Conservation (phyloP, 768 basidiomycete species). For the Rhizopogon vinicolor region DNA sequence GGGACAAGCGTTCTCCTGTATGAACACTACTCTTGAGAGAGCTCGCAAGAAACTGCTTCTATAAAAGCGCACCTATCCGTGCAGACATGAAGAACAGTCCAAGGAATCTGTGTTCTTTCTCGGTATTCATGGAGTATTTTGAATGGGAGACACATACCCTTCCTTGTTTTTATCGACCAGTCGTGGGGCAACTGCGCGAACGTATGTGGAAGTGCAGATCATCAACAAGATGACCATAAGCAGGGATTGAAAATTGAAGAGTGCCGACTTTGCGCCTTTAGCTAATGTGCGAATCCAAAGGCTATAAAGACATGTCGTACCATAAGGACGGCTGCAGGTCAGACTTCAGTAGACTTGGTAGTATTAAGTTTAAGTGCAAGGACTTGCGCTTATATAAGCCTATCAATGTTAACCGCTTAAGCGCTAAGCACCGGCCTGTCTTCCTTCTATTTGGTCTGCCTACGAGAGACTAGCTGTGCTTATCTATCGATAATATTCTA, state of each 20-base stretch:
- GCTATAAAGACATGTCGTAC: not conserved
- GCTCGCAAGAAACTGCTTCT: not conserved
- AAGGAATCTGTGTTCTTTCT: conserved; percentile 55
- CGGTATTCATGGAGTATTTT: not conserved
- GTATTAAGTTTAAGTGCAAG: too few relatives aligned
- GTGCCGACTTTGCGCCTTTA: conserved; percentile 59
- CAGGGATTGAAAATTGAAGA: conserved; percentile 97
- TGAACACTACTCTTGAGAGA: not conserved
- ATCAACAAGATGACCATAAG: conserved; percentile 91
- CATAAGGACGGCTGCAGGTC: not conserved
- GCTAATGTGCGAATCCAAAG: too few relatives aligned
- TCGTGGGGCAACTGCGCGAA: conserved; percentile 84
- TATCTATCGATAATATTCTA: conserved; percentile 94
- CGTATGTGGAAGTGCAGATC: conserved; percentile 97
- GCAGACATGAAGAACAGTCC: conserved; percentile 96
- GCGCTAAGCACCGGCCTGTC: too few relatives aligned
- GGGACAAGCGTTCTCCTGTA: conserved; percentile 90
- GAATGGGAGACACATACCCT: conserved; percentile 52
- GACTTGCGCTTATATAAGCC: too few relatives aligned
- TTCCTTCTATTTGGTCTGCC: too few relatives aligned
- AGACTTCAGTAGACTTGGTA: too few relatives aligned
- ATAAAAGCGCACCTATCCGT: conserved; percentile 71
- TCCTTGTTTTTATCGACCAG: conserved; percentile 92
- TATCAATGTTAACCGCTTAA: too few relatives aligned
- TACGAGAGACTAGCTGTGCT: conserved; percentile 6